phyloP scores from a whole-genome alignment of 1,139 yeast genomes.

The Waltiozyma sp. region DNA sequence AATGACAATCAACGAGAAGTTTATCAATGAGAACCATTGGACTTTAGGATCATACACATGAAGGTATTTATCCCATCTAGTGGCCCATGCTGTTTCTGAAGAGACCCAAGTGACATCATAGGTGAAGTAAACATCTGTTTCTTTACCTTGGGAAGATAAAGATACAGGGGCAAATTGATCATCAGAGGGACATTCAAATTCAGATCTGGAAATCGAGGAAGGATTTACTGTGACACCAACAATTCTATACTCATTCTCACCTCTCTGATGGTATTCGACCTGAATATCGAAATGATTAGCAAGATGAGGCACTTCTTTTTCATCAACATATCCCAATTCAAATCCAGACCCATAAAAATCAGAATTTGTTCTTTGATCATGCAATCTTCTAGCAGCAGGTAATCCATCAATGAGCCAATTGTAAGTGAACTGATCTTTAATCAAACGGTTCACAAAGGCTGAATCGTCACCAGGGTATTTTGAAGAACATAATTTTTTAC shows the following conservation, averaged over 20 bases:
- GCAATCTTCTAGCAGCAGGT: slow-evolving; percentile 66
- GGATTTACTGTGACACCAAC: slow-evolving; percentile 85
- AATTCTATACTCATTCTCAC: slow-evolving; percentile 62
- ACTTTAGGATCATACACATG: slow-evolving; percentile 87
- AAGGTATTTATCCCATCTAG: slow-evolving; percentile 96
- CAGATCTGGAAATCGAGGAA: slow-evolving; percentile 41
- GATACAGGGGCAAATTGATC: slow-evolving; percentile 23
- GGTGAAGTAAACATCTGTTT: slow-evolving; percentile 39
- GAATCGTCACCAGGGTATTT: slow-evolving; percentile 55
- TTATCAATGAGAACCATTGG: slow-evolving; percentile 89
- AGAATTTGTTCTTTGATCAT: slow-evolving; percentile 45
- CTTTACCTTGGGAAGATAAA: slow-evolving; percentile 27
- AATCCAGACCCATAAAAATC: slow-evolving; percentile 74
- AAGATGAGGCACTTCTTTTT: slow-evolving; percentile 38
- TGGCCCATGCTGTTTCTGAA: slow-evolving; percentile 85
- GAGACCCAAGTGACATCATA: slow-evolving; percentile 57
- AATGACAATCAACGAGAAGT: slow-evolving; percentile 72
- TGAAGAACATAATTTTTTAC: slow-evolving; percentile 52
- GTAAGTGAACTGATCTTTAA: slow-evolving; percentile 72
- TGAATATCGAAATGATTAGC: slow-evolving; percentile 72
- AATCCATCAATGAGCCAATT: slow-evolving; percentile 94
- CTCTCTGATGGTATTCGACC: slow-evolving; percentile 74
- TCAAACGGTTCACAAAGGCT: slow-evolving; percentile 62
- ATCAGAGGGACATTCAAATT: slow-evolving; percentile 24
- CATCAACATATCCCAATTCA: slow-evolving; percentile 58